Percentiles rank a stretch among this genome's conserved stretches.
phyloP scores from a whole-genome alignment of 164 flowering plant species.

The Cinnamomum micranthum region DNA sequence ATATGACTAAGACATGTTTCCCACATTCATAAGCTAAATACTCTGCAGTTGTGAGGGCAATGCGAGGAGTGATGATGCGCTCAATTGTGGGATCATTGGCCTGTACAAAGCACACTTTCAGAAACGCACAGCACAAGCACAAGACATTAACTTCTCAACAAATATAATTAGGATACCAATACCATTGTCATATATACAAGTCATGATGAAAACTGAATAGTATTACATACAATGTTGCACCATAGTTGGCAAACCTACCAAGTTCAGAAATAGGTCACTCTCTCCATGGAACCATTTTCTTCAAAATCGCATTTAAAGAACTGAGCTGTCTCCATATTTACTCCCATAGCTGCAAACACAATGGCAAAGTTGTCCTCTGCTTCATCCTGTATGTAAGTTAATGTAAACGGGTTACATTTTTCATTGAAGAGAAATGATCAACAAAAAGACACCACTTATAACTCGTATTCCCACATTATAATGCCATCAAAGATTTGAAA shows the following conservation, averaged over 20 bases:
- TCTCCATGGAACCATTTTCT: slow-evolving; percentile 98
- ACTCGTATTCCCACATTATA: background rate
- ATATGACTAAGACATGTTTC: slow-evolving; percentile 93
- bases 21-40: slow-evolving; percentile 98
- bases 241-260: slow-evolving; percentile 39
- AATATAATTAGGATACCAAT: background rate
- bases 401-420: background rate
- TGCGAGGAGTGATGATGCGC: slow-evolving; percentile 93
- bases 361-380: slow-evolving; percentile 98
- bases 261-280: slow-evolving; percentile 93
- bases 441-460: background rate
- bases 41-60: slow-evolving; percentile 97
- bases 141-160: background rate
- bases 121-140: background rate
- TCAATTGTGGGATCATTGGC: slow-evolving; percentile 99
- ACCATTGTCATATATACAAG: background rate
- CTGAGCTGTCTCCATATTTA: slow-evolving; percentile 98
- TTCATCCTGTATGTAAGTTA: slow-evolving; percentile 50
- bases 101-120: slow-evolving; percentile 34
- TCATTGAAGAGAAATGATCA: background rate
- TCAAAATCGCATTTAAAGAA: slow-evolving; percentile 99
- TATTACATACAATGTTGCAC: background rate
- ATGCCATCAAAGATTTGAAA: background rate
- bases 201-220: background rate
- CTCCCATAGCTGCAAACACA: slow-evolving; percentile 99